phyloP scores from a whole-genome alignment of 495 filamentous ascomycete genomes.

The Letharia lupina region DNA sequence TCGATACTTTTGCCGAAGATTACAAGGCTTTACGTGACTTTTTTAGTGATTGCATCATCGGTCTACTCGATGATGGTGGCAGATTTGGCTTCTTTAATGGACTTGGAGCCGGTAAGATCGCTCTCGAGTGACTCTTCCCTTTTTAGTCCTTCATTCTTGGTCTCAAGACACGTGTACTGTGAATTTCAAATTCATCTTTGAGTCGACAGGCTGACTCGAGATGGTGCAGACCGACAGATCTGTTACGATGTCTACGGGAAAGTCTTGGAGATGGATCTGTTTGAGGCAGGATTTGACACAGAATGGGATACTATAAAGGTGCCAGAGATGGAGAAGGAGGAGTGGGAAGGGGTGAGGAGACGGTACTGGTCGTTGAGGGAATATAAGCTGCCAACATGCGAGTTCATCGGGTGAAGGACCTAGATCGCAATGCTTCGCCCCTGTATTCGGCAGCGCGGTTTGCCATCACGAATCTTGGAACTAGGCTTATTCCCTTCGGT shows the following conservation, averaged over 20 bases:
- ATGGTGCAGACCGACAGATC: conserved; percentile 11
- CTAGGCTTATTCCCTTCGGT: background rate
- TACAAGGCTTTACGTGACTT: conserved; percentile 79
- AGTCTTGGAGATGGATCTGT: conserved; percentile 84
- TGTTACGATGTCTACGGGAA: conserved; percentile 70
- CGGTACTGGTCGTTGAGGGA: conserved; percentile 80
- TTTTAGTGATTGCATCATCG: conserved; percentile 79
- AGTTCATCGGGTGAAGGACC: conserved; percentile 19
- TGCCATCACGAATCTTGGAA: background rate
- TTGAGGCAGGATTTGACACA: conserved; percentile 83
- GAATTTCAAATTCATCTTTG: background rate
- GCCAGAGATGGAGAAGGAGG: conserved; percentile 46
- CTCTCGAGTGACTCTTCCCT: background rate
- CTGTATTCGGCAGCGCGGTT: background rate
- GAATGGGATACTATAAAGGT: conserved; percentile 75
- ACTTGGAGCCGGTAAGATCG: conserved; percentile 57
- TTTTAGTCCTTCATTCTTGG: background rate
- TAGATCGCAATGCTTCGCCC: background rate
- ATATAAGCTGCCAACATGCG: conserved; percentile 54
- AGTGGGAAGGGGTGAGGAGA: conserved; percentile 80
- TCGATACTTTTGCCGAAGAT: conserved; percentile 93
- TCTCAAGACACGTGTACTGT: background rate
- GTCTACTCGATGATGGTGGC: conserved; percentile 52
- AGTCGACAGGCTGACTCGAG: background rate
- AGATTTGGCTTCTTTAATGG: conserved; percentile 94